Evolutionary conservation across 2,329 filamentous ascomycete genomes (phyloP).

Genomic region (Thermothelomyces thermophilus): DNA sequence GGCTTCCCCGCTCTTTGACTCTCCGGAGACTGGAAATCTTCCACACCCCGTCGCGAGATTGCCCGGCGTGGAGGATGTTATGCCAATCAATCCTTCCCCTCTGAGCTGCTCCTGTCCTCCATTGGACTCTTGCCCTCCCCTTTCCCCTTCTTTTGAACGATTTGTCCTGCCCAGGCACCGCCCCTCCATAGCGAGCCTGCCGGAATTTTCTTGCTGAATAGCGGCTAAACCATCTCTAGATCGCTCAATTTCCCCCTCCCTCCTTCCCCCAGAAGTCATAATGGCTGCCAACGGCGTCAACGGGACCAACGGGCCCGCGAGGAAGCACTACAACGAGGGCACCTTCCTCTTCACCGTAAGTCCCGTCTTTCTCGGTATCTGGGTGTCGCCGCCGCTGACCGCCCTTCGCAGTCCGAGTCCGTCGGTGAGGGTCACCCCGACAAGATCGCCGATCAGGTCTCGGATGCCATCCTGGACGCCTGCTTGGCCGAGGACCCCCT

Average conservation of each 20-base stretch:
- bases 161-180: too few relatives aligned
- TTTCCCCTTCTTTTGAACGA: background rate
- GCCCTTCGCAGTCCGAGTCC: conserved; percentile 60
- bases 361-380: conserved; percentile 1
- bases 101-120: background rate
- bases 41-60: background rate
- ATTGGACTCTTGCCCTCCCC: background rate
- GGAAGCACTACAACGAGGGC: conserved; percentile 52
- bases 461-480: conserved; percentile 96
- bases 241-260: background rate
- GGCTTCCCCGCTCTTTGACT: background rate
- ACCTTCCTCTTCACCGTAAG: conserved; percentile 79
- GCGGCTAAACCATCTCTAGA: conserved; percentile 14
- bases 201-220: background rate
- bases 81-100: background rate
- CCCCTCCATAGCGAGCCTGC: background rate
- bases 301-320: conserved; percentile 37
- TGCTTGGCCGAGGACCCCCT: conserved; percentile 90
- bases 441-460: conserved; percentile 98
- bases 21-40: background rate
- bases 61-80: background rate
- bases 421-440: conserved; percentile 89
- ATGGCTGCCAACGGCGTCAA: conserved; percentile 50
- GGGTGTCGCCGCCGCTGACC: conserved; percentile 16
- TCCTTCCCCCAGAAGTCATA: conserved; percentile 33